A percentile compares a stretch with the other conserved stretches of the same genome.
Evolutionary conservation across 805 yeast species (phyloP).

Genomic region (Pichia insulana): DNA sequence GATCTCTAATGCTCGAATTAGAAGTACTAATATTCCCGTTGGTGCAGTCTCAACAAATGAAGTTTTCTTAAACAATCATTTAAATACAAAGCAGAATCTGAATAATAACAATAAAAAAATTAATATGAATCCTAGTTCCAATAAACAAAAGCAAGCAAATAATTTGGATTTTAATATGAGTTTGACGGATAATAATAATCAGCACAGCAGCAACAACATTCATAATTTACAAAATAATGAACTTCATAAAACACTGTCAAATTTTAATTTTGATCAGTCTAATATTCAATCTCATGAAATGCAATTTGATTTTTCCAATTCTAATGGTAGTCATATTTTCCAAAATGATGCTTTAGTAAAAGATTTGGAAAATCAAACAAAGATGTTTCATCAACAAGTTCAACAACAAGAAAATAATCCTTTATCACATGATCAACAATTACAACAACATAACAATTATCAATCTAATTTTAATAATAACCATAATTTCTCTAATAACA

Average conservation of each 20-base stretch:
- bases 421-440: conserved; percentile 5
- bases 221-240: conserved; percentile 6
- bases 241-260: conserved; percentile 12
- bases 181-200: conserved; percentile 4
- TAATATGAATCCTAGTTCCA: conserved; percentile 7
- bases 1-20: conserved; percentile 32
- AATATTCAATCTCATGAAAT: conserved; percentile 4
- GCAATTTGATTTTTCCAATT: conserved; percentile 4
- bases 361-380: conserved; percentile 6
- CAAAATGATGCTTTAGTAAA: conserved; percentile 6
- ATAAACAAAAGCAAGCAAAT: conserved; percentile 1
- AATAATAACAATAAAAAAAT: conserved; percentile 6
- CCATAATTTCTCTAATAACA: conserved; percentile 8
- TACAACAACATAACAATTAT: conserved; percentile 4
- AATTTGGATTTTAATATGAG: conserved; percentile 9
- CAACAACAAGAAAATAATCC: conserved; percentile 19
- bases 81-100: conserved; percentile 7
- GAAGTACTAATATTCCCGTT: conserved; percentile 42
- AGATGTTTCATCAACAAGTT: conserved; percentile 15
- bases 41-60: conserved; percentile 92
- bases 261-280: conserved; percentile 18
- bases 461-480: conserved; percentile 2
- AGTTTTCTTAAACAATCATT: conserved; percentile 51
- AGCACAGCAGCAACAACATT: conserved; percentile 10
- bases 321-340: conserved; percentile 1